Evolutionary conservation across 2,329 filamentous ascomycete species (phyloP), one percentile per base, ranked within the genome.

Genomic region (Paraphoma chrysanthemicola): DNA sequence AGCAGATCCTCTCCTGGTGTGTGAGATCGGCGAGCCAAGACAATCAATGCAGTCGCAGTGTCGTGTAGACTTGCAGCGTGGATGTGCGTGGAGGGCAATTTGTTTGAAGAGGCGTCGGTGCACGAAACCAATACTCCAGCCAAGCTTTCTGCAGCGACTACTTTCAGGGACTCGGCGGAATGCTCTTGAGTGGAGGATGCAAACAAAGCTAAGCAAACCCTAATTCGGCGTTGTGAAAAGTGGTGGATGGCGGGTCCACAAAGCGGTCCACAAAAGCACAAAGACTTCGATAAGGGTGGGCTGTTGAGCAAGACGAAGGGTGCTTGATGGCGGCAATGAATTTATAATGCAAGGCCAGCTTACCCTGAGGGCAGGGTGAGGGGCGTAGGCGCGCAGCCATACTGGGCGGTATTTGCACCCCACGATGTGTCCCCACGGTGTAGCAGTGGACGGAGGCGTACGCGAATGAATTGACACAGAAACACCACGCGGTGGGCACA

Each of bases 41-140:
- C 10, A 18, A 46, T 45, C 44, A 54, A 55, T 43, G 52, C 50
- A 45, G 53, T 36, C 44, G 47, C 50, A 42, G 51, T 44, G 44
- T 48, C 49, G 28, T 54, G 43, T 48, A 44, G 45, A 36, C 31
- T 53, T 45, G 41, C 46, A 48, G 54, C 33, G 48, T 41, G 48
- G 43, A 29, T 12, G 18, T 54, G 57, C 44, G 51, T 64, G 57
- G 58, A 56, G 58, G 54, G 57, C 52, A 59, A 67, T 63, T 62
- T 65, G 66, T 66, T 62, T 64, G 57, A 60, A 57, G 57, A 59
- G 52, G 57, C 48, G 66, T 54, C 53, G 60, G 59, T 59, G 61
- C 50, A 48, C 62, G 64, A 66, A 66, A 67, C 66, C 59, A 54
- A 61, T 51, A 44, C 56, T 45, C 43, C 57, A 58, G 66, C 67